Evolutionary conservation across 352 stramenopile species (phyloP), one percentile per base, ranked within the genome.

Genomic region (Globisporangium barbulae): DNA sequence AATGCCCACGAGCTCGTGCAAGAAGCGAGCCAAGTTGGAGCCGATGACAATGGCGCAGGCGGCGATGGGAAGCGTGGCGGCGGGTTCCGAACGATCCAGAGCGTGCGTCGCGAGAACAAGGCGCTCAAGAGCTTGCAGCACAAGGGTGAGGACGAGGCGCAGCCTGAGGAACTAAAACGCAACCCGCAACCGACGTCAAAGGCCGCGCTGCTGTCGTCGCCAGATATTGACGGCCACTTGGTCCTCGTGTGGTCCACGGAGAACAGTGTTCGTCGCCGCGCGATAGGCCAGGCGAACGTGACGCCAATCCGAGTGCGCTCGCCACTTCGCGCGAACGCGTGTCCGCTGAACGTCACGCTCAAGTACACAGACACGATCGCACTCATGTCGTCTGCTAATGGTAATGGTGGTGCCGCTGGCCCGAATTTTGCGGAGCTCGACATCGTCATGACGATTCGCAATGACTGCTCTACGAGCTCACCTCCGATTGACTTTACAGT

Each of bases 81-180:
- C 10, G 85, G 85, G 2, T 84, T 95, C 8, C 85, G 87, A 12
- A 91, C 87, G 9, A 95, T 95, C 64, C 87, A 95, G 65, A 95
- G 87, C 64, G 87, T 95, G 25, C 75, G 87, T 42, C 79, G 87
- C 50, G 83, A 92, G 62, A 95, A 95, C 74, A 94, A 94, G 68
- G 81, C 85, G 8, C 45, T 89, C 31, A 90, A 89, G 45, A 66
- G 30, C 12, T 31, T 44, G 22, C 64, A 64, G 28, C 48, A 69
- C 30, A 41, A 41, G 35, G 35, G 10, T 1, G 35, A 41, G 9
- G 54, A 61, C 0, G 35, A 64, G 17, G 17, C 19, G 17, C 35
- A 30, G 41, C 28, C 37, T n/a, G 55, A 41, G 15, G 42, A 59
- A 4, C 52, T 53, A 7, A 71, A 72, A 30, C 37, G 31, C 6